Evolutionary conservation across 1,284 basidiomycete genomes (phyloP), one percentile per base, ranked within the genome.

Genomic region (Trametes versicolor): DNA sequence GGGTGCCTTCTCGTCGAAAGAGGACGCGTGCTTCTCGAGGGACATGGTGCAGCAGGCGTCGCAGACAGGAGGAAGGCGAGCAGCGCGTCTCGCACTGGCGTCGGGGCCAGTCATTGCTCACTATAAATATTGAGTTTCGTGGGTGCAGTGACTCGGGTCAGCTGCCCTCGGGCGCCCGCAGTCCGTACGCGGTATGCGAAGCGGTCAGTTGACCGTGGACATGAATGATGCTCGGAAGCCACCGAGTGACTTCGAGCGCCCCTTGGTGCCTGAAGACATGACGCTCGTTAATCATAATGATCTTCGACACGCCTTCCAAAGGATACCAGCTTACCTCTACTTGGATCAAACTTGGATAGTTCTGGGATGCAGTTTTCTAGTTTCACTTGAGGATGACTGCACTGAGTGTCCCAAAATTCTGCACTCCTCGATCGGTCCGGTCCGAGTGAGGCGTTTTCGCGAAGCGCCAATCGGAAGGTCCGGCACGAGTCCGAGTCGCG

Each of bases 11-110:
- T 61, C 65, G 45, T 62, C 49, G 45, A 60, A 61, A 39, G 62
- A 53, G 19, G 59, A 51, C 27, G 53, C 32, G 49, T 64, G 63
- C 56, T 67, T 63, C 19, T 67, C 65, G 25, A 57, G 23, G 19
- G 65, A 67, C 64, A 66, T 66, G 52, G 47, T 25, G 47, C 12
- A 21, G 36, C 23, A 27, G 27, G 13, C 49, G 37, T 55, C 48
- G 54, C 45, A 13, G 25, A 43, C 13, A n/a, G 27, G 36, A 23
- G 54, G 39, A 47, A 51, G 17, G 53, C 48, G 53, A 56, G 47
- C 36, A 32, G 27, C 32, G 36, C 25, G 45, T 23, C 53, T 48
- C 48, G 25, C 53, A n/a, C n/a, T n/a, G n/a, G 8, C 6, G 25
- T 6, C 36, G 21, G 19, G 25, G 7, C 49, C 2, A 47, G 60